Evolutionary conservation across 2,329 filamentous ascomycete genomes (phyloP).

Genomic region (Exophiala oligosperma): DNA sequence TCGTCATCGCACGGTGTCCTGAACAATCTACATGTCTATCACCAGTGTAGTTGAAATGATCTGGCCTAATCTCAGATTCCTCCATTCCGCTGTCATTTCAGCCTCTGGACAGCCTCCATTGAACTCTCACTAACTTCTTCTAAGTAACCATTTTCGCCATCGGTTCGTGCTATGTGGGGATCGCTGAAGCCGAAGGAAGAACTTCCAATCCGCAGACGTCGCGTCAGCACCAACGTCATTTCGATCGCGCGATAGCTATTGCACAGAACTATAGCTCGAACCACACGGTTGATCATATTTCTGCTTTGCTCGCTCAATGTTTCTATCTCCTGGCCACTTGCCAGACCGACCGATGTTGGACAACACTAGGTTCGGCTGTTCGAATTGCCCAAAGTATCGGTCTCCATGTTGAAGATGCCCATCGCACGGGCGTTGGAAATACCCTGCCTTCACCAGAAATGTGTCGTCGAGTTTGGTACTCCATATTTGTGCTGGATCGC

Average conservation of each 20-base stretch:
- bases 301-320: slow-evolving; percentile 33
- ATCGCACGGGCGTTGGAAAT: neutral
- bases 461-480: slow-evolving; percentile 18
- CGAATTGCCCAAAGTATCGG: slow-evolving; percentile 41
- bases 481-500: slow-evolving; percentile 35
- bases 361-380: slow-evolving; percentile 36
- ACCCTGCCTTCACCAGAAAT: neutral
- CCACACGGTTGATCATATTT: slow-evolving; percentile 30
- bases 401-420: slow-evolving; percentile 39
- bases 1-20: too few species aligned
- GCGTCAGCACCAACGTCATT: slow-evolving; percentile 28
- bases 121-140: too few species aligned
- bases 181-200: slow-evolving; percentile 23
- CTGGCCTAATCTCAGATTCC: too few species aligned
- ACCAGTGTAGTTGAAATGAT: too few species aligned
- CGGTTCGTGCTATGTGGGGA: slow-evolving; percentile 35
- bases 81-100: too few species aligned
- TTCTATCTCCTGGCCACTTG: slow-evolving; percentile 37
- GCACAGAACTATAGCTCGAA: slow-evolving; percentile 26
- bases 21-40: too few species aligned
- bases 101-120: too few species aligned
- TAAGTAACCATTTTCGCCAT: slow-evolving; percentile 35
- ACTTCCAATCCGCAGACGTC: neutral
- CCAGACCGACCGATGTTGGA: slow-evolving; percentile 40
- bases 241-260: slow-evolving; percentile 31